phyloP scores from a whole-genome alignment of 257 asterid species.

The Coffea eugenioides region DNA sequence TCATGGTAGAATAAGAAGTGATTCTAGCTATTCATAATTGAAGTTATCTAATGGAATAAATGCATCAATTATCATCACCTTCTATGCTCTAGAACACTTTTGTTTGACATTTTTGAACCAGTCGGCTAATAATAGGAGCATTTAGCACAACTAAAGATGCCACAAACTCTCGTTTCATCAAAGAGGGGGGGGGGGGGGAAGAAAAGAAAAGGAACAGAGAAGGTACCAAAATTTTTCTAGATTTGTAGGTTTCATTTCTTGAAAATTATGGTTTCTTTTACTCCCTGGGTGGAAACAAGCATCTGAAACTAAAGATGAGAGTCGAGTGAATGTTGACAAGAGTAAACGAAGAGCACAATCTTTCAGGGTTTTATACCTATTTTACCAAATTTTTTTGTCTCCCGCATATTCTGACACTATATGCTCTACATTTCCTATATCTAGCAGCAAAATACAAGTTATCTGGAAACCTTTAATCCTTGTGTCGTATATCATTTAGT shows the following conservation, averaged over 20 bases:
- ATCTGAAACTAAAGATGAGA: constrained; percentile 15
- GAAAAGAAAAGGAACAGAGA: too few species aligned
- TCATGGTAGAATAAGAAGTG: constrained; percentile 6
- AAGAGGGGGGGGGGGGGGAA: too few species aligned
- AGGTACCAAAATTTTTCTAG: background rate
- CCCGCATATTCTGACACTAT: background rate
- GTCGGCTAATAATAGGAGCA: background rate
- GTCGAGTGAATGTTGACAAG: background rate
- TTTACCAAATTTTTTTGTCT: background rate
- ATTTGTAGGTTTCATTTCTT: background rate
- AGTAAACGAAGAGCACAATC: background rate
- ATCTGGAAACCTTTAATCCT: background rate
- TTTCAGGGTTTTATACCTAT: constrained; percentile 15
- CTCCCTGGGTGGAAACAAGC: constrained; percentile 20
- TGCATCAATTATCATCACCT: background rate
- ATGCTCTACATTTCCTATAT: background rate
- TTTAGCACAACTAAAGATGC: background rate
- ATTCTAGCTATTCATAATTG: constrained; percentile 11
- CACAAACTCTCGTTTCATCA: background rate
- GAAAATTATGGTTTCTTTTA: background rate
- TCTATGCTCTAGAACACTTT: background rate
- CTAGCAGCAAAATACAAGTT: background rate
- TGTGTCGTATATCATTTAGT: background rate
- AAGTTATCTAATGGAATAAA: constrained; percentile 5
- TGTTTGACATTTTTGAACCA: background rate